Evolutionary conservation across 495 filamentous ascomycete species (phyloP), one percentile per base, ranked within the genome.

Genomic region (Tuber indicum): DNA sequence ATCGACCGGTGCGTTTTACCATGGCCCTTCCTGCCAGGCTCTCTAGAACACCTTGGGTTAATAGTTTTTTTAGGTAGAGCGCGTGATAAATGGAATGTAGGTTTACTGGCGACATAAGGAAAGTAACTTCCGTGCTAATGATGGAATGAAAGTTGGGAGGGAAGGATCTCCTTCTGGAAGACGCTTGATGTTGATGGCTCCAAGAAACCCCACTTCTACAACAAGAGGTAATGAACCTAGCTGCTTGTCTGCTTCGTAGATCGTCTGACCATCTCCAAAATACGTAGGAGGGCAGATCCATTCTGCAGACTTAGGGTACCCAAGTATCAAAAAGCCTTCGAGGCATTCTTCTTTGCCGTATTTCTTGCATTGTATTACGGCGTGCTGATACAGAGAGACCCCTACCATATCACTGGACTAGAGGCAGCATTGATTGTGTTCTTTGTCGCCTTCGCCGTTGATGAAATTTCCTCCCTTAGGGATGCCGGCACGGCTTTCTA

Each of bases 81-180:
- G 91, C 78, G 91, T 97, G 75, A 90, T 97, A 69, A 91, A 93
- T 75, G 92, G 92, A 69, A 94, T 97, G 81, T 83, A 82, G 36
- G 80, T 72, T 49, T 58, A 14, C 41, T 46, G 23, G 36, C 49
- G n/a, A n/a, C 1, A 72, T 39, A 39, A 26, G 26, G 36, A 26
- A n/a, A 41, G 6, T 26, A 45, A 9, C 36, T 52, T 3, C 45
- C 14, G 45, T 81, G 69, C 75, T 81, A 42, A 78, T 49, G 41
- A 74, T 70, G 70, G 71, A 76, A 73, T 42, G 72, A 73, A 72
- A 83, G 81, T 74, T 97, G 95, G 95, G 90, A 90, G 70, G 95
- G 94, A 36, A 90, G 94, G 75, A 97, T 98, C 76, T 90, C 94
- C 26, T 97, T 97, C 82, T 98, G 94, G 94, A 91, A 97, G 77